Conservation (phyloP, 1,284 basidiomycete genomes). For the Wallemia ichthyophaga region DNA sequence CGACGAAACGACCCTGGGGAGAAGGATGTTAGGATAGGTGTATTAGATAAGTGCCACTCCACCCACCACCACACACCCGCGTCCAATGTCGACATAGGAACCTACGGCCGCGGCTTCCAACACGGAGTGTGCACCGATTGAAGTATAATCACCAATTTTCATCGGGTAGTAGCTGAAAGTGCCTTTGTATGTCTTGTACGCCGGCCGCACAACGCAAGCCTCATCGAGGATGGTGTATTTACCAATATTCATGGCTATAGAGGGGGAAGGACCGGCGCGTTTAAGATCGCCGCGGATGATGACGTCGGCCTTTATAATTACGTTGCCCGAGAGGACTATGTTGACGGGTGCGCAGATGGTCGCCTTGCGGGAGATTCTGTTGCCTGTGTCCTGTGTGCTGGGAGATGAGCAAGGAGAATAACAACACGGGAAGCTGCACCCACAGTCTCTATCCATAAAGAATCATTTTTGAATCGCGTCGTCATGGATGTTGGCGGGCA, state of each 20-base stretch:
- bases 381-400: constrained; percentile 30
- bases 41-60: no score
- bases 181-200: constrained; percentile 27
- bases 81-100: constrained; percentile 76
- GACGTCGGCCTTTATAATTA: constrained; percentile 62
- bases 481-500: background rate
- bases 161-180: constrained; percentile 88
- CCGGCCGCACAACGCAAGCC: constrained; percentile 42
- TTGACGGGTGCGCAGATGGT: constrained; percentile 85
- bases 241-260: constrained; percentile 72
- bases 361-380: constrained; percentile 75
- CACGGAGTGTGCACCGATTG: constrained; percentile 58
- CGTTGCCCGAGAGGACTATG: constrained; percentile 89
- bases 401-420: background rate
- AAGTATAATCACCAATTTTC: constrained; percentile 81
- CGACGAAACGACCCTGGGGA: constrained; percentile 64
- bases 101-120: constrained; percentile 87
- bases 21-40: background rate
- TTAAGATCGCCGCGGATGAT: constrained; percentile 70
- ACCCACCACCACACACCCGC: constrained; percentile 70
- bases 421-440: background rate
- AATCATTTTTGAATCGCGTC: background rate
- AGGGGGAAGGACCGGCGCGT: constrained; percentile 51
- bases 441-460: background rate
- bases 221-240: constrained; percentile 77